Evolutionary conservation across 352 stramenopile species (phyloP).

Genomic region (Phytopythium litorale): DNA sequence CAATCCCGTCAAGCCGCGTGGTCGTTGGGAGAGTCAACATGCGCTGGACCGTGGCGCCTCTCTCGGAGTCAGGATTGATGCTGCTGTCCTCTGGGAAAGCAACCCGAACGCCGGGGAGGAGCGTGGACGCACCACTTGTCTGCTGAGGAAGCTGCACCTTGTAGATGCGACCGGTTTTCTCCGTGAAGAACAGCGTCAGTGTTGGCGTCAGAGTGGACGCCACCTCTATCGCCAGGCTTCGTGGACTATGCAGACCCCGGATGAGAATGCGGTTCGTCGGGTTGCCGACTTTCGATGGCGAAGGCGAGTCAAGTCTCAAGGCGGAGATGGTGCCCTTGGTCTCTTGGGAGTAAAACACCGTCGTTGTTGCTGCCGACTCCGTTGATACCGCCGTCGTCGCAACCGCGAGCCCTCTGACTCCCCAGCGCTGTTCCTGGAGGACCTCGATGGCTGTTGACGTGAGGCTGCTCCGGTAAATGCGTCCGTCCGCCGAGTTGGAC

Average conservation of each 20-base stretch:
- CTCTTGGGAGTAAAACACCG: slow-evolving; percentile 57
- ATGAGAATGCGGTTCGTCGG: slow-evolving; percentile 22
- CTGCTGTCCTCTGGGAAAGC: slow-evolving; percentile 8
- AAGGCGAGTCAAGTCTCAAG: slow-evolving; percentile 1
- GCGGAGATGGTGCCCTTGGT: slow-evolving; percentile 45
- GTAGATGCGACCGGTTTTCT: slow-evolving; percentile 67
- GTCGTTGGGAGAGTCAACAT: slow-evolving; percentile 39
- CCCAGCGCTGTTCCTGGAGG: slow-evolving; percentile 42
- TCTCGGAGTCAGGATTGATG: slow-evolving; percentile 9
- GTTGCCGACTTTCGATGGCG: background rate
- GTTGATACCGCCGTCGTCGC: background rate
- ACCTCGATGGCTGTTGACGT: slow-evolving; percentile 32
- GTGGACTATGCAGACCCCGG: slow-evolving; percentile 35
- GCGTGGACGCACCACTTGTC: background rate
- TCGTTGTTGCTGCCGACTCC: slow-evolving; percentile 4
- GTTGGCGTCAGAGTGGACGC: background rate
- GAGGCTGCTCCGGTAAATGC: slow-evolving; percentile 62
- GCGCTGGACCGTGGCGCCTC: slow-evolving; percentile 11
- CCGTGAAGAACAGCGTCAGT: slow-evolving; percentile 54
- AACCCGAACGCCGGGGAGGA: slow-evolving; percentile 6
- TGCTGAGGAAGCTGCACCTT: slow-evolving; percentile 7
- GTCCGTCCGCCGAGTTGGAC: slow-evolving; percentile 63
- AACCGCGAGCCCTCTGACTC: slow-evolving; percentile 44
- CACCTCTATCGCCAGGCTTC: slow-evolving; percentile 41
- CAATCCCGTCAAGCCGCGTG: slow-evolving; percentile 57